A percentile compares a stretch with the other conserved stretches of the same genome.
phyloP scores from a whole-genome alignment of 345 rosid species.

The Punica granatum region DNA sequence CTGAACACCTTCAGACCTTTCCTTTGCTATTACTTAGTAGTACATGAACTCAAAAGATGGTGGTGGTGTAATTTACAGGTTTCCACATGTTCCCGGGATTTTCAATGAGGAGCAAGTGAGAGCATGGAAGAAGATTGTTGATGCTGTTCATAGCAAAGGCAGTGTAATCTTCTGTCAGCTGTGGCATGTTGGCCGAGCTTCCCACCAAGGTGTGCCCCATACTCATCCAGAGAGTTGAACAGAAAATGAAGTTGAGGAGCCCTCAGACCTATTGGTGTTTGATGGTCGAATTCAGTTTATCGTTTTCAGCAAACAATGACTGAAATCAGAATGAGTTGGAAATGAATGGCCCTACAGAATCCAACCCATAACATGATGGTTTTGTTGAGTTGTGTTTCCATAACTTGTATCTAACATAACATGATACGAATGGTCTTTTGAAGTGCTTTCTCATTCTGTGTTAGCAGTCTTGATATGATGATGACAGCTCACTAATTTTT shows the following conservation, averaged over 20 bases:
- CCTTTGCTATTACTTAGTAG: too few species aligned
- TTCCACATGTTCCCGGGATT: conserved; percentile 93
- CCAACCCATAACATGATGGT: too few species aligned
- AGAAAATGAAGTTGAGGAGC: too few species aligned
- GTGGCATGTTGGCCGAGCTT: conserved; percentile 98
- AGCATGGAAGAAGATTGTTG: conserved; percentile 80
- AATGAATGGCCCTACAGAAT: too few species aligned
- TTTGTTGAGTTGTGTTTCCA: too few species aligned
- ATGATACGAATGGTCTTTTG: neutral
- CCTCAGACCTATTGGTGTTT: too few species aligned
- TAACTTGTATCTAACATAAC: neutral
- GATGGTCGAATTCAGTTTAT: too few species aligned
- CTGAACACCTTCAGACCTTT: neutral
- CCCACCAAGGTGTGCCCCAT: conserved; percentile 45
- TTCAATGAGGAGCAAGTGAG: conserved; percentile 72
- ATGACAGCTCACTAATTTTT: neutral
- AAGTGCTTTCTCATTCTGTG: neutral
- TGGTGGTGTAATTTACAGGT: conserved; percentile 28
- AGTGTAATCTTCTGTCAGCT: conserved; percentile 83
- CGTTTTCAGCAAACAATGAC: too few species aligned
- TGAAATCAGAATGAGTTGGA: too few species aligned
- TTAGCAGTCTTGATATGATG: neutral
- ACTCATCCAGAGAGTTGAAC: too few species aligned
- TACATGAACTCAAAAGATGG: neutral
- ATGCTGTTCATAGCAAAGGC: conserved; percentile 80